Evolutionary conservation across 352 stramenopile genomes (phyloP).

Genomic region (Phytophthora meadii): DNA sequence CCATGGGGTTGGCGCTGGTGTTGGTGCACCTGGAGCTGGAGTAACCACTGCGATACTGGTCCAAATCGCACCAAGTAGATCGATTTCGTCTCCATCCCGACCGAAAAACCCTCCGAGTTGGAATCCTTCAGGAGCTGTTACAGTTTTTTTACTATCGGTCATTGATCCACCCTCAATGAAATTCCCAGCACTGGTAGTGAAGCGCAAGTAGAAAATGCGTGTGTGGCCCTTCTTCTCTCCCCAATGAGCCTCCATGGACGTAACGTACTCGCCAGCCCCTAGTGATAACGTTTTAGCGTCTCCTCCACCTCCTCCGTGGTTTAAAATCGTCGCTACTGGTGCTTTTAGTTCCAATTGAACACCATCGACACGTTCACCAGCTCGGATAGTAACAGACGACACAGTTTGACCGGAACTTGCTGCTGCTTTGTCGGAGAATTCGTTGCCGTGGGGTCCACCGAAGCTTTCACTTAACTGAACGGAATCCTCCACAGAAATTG

Average conservation of each 20-base stretch:
- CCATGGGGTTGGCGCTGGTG: neutral
- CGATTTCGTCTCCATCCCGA: slow-evolving; percentile 17
- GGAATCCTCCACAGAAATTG: slow-evolving; percentile 3
- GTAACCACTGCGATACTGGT: slow-evolving; percentile 7
- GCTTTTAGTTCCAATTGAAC: slow-evolving; percentile 7
- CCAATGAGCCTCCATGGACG: slow-evolving; percentile 13
- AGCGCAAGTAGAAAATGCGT: slow-evolving; percentile 13
- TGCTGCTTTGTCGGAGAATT: slow-evolving; percentile 5
- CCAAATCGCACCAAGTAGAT: slow-evolving; percentile 10
- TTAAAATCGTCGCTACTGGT: slow-evolving; percentile 4
- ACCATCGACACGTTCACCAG: slow-evolving; percentile 11
- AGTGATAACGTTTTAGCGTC: slow-evolving; percentile 5
- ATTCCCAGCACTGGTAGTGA: slow-evolving; percentile 8
- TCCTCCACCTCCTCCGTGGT: slow-evolving; percentile 8
- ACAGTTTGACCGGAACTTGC: slow-evolving; percentile 6
- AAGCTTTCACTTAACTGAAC: slow-evolving; percentile 14
- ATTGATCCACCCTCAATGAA: slow-evolving; percentile 2
- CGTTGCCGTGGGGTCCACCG: slow-evolving; percentile 10
- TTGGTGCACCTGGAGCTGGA: neutral
- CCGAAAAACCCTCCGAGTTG: slow-evolving; percentile 18
- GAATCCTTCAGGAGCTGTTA: slow-evolving; percentile 6
- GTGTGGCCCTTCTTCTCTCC: slow-evolving; percentile 10
- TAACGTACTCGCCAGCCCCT: slow-evolving; percentile 5
- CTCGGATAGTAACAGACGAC: slow-evolving; percentile 6
- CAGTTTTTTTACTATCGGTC: slow-evolving; percentile 5